Evolutionary conservation across 2,329 filamentous ascomycete genomes (phyloP).

Genomic region (Chlorencoelia australis): DNA sequence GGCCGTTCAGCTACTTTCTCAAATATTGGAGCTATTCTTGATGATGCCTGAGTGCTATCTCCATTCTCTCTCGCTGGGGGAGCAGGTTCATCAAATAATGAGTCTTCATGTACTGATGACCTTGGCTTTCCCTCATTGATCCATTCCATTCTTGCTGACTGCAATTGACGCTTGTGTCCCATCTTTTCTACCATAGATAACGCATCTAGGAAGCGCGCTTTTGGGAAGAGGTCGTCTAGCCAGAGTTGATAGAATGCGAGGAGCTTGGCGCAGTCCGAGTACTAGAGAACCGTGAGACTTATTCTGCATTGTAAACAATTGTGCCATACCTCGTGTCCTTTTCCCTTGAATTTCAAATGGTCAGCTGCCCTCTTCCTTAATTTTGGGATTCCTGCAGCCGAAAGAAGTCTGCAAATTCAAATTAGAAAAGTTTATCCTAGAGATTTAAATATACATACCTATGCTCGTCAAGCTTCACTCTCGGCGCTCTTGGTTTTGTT

Average conservation of each 20-base stretch:
- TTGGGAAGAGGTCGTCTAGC: slow-evolving; percentile 93
- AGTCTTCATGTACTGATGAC: slow-evolving; percentile 20
- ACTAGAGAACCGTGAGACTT: slow-evolving; percentile 38
- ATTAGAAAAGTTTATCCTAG: slow-evolving; percentile 11
- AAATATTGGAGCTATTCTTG: slow-evolving; percentile 32
- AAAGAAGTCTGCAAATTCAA: slow-evolving; percentile 57
- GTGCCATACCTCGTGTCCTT: slow-evolving; percentile 69
- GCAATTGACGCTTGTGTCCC: slow-evolving; percentile 73
- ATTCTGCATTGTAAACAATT: not conserved
- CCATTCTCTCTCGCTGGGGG: slow-evolving; percentile 21
- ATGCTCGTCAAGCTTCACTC: slow-evolving; percentile 78
- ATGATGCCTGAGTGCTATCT: slow-evolving; percentile 22
- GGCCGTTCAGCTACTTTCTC: slow-evolving; percentile 20
- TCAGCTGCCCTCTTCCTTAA: slow-evolving; percentile 61
- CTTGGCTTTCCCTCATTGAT: slow-evolving; percentile 65
- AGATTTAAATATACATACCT: slow-evolving; percentile 37
- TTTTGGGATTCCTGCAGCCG: slow-evolving; percentile 72
- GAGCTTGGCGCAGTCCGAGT: slow-evolving; percentile 71
- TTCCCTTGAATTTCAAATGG: slow-evolving; percentile 74
- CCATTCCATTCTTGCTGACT: slow-evolving; percentile 68
- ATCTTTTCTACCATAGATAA: slow-evolving; percentile 85
- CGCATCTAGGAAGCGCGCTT: slow-evolving; percentile 87
- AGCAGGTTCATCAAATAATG: slow-evolving; percentile 19
- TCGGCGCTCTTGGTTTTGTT: slow-evolving; percentile 61
- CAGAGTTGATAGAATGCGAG: slow-evolving; percentile 90